Base-by-base conservation (phyloP, 352 stramenopile species). In the Globisporangium megalacanthum region DNA sequence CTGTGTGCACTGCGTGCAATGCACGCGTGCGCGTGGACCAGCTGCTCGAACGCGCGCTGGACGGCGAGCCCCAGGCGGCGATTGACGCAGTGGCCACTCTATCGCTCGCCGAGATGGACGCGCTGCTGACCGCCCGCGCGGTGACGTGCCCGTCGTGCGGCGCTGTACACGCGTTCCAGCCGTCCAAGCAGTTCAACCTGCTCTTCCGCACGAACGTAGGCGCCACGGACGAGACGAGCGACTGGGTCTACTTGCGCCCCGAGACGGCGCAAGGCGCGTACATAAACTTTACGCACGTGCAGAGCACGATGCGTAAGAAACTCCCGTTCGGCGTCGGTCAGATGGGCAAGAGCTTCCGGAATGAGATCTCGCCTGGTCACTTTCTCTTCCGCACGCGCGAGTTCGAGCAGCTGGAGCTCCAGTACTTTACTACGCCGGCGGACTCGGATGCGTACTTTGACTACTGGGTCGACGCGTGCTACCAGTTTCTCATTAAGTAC, bases 251-350 rank as follows among this genome's bases (percentile, higher is more conserved):
- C 69, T 68, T 99, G 45, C 84, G 97, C 14, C 96, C 97, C 0
- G 97, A 99, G 84, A 99, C 96, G 11, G 97, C 97, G 9, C 97
- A 99, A 60, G 96, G 96, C 19, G 97, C 97, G 51, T 99, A 98
- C 78, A 96, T 98, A 64, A 98, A 99, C 70, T 99, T 98, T 69
- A 92, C 95, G 57, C 97, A 98, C 63, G 92, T 98, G 29, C 79
- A 97, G 58, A 86, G 72, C 47, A 95, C 90, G 6, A 92, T 92
- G 66, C 77, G 96, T 36, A 85, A 89, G 67, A 98, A 98, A 39
- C 68, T 96, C 53, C 96, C 96, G 19, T 98, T 99, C 63, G 96
- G 95, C 14, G 95, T 99, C 57, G 96, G 93, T 0, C 95, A 99
- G 64, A 97, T 99, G 69, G 97, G 97, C 60, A 99, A 99, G 68